Evolutionary conservation across 108 stramenopile genomes (phyloP), one percentile per base, ranked within the genome.

Genomic region (Cyclostephanos tholiformis): DNA sequence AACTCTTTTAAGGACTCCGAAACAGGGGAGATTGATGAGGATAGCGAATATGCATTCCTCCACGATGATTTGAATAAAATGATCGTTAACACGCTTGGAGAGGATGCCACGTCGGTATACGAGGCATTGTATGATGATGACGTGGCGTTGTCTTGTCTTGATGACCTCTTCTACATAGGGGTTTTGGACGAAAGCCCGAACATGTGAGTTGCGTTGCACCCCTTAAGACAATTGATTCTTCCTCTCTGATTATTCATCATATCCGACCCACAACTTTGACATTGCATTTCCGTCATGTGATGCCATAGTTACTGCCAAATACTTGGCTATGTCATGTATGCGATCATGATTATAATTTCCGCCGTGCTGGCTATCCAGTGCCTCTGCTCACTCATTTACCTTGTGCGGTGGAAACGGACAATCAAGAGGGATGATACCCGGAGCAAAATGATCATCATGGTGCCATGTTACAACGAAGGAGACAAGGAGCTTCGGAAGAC

Each of bases 401-500:
- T 85, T 20, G 67, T 81, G 19, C 68, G 80, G 30, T 39, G 62
- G 62, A 81, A 70, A 44, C 81, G 78, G 6, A 77, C 70, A 6
- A 82, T 79, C 56, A 63, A 69, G 0, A 63, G 69, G 43, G 80
- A 82, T 36, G 86, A 87, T 63, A 69, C 70, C 3, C 36, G 75
- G 30, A 51, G 75, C 29, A 72, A 82, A 30, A 82, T 87, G 51
- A 87, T 87, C 51, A 69, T 87, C 49, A 84, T 87, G 86, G 86
- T 87, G 14, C 86, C 86, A 5, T 87, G 86, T 49, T 87, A 87
- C 82, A 87, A 80, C 74, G 86, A 87, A 63, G 84, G 84, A 0
- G 74, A 82, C 66, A 82, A 79, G 27, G 86, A 87, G 60, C 69
- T 87, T 17, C 60, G 81, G 41, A 87, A 87, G 71, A 87, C 86